phyloP scores from a whole-genome alignment of 1,139 yeast species.

The Kurtzmaniella quercitrusa region DNA sequence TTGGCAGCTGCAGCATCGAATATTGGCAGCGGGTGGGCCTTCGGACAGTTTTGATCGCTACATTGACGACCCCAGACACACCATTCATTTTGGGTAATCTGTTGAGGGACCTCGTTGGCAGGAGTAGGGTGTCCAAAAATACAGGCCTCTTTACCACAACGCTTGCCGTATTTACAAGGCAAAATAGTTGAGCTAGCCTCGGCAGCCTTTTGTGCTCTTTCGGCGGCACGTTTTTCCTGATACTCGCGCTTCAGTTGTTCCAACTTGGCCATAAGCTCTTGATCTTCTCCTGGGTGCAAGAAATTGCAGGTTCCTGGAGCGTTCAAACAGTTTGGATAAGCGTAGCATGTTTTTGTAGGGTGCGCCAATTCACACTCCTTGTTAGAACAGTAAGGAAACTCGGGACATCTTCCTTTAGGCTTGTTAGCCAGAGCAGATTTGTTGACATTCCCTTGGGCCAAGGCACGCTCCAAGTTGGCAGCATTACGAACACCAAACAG shows the following conservation, averaged over 20 bases:
- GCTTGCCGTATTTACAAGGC: constrained; percentile 69
- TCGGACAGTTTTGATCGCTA: constrained; percentile 54
- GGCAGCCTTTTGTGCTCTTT: constrained; percentile 15
- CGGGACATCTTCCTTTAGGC: constrained; percentile 64
- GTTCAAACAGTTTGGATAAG: constrained; percentile 77
- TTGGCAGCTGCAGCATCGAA: constrained; percentile 25
- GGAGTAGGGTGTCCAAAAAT: constrained; percentile 93
- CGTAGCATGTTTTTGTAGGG: constrained; percentile 72
- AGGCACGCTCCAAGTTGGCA: constrained; percentile 38
- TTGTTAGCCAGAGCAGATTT: constrained; percentile 21
- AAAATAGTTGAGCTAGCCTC: constrained; percentile 32
- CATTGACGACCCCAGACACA: constrained; percentile 70
- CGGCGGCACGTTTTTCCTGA: constrained; percentile 33
- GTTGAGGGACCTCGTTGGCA: constrained; percentile 40
- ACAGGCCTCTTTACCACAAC: constrained; percentile 74
- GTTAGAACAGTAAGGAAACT: constrained; percentile 73
- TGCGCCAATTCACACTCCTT: constrained; percentile 71
- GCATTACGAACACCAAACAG: constrained; percentile 33
- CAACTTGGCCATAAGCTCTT: constrained; percentile 60
- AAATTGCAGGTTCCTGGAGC: constrained; percentile 79
- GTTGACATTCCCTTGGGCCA: constrained; percentile 22
- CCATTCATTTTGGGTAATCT: constrained; percentile 55
- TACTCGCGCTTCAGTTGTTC: constrained; percentile 55
- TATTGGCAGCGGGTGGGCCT: constrained; percentile 78
- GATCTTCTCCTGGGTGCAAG: constrained; percentile 83